Conservation (phyloP, 768 basidiomycete species). For the Boletellus ananas region DNA sequence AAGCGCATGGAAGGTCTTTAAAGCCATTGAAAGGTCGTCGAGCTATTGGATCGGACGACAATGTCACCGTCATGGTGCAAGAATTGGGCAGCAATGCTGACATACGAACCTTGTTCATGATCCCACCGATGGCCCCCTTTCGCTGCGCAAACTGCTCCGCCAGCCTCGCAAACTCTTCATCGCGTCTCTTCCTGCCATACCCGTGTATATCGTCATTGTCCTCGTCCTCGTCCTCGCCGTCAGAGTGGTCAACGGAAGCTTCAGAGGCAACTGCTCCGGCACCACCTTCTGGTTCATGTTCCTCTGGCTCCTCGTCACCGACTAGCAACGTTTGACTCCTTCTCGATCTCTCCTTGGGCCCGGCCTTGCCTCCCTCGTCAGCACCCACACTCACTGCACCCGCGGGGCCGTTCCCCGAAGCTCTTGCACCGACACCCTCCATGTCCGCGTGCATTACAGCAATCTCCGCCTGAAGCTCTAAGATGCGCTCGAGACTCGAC, state of each 20-base stretch:
- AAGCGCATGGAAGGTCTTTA: conserved; percentile 43
- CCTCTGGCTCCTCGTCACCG: conserved; percentile 25
- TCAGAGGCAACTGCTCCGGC: conserved; percentile 20
- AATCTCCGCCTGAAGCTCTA: conserved; percentile 69
- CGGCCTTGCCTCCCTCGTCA: conserved; percentile 13
- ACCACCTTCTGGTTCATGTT: conserved; percentile 11
- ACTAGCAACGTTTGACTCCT: conserved; percentile 36
- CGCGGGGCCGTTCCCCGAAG: conserved; percentile 4
- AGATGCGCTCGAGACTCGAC: conserved; percentile 63
- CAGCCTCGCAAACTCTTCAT: conserved; percentile 65
- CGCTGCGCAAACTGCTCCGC: conserved; percentile 66
- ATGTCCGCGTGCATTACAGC: conserved; percentile 71
- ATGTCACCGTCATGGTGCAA: background rate
- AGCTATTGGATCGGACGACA: conserved; percentile 15
- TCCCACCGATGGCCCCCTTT: conserved; percentile 62
- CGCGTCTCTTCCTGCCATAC: conserved; percentile 51
- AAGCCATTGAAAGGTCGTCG: conserved; percentile 30
- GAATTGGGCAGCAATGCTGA: too few species aligned
- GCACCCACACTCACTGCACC: conserved; percentile 1
- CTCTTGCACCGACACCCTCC: conserved; percentile 48
- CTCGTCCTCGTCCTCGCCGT: conserved; percentile 35
- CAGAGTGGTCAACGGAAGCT: conserved; percentile 26
- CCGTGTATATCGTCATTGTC: conserved; percentile 48
- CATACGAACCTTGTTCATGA: conserved; percentile 64
- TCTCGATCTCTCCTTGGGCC: conserved; percentile 18